These are phyloP conservation scores for Endotrypanum monterogeii DNA, from an alignment of 208 protist genomes.

Conservation along the genomic window DNA sequence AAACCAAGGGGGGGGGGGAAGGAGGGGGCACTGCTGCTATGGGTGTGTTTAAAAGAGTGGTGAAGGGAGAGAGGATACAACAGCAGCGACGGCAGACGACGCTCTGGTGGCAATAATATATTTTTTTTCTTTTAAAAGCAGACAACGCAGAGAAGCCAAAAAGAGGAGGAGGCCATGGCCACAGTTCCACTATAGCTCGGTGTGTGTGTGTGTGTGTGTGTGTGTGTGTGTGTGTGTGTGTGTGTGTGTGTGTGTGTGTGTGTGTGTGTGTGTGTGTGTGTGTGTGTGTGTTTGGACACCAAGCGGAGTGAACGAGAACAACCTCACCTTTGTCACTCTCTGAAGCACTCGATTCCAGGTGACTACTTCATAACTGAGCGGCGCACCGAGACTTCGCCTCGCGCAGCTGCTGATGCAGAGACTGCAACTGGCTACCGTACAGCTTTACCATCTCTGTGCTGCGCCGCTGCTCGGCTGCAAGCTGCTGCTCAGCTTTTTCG, in stretches of 20 bases:
- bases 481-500: constrained; percentile 33
- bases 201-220: too few species aligned
- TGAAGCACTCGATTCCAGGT: neutral
- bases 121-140: too few species aligned
- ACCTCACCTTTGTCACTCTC: too few species aligned
- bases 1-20: neutral
- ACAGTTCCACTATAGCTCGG: too few species aligned
- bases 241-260: too few species aligned
- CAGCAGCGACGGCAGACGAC: neutral
- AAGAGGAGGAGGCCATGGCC: too few species aligned
- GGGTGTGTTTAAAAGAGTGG: neutral
- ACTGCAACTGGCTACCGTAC: constrained; percentile 62
- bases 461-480: constrained; percentile 48
- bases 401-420: constrained; percentile 59
- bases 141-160: too few species aligned
- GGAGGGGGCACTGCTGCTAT: neutral
- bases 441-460: constrained; percentile 62
- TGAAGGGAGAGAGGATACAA: neutral
- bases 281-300: too few species aligned
- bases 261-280: too few species aligned
- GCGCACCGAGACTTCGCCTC: constrained; percentile 30
- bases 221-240: too few species aligned
- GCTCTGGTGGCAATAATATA: too few species aligned
- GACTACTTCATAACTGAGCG: neutral
- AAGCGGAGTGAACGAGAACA: neutral